Base-by-base conservation (phyloP, 1,284 basidiomycete species). In the Kalmanozyma brasiliensis region DNA sequence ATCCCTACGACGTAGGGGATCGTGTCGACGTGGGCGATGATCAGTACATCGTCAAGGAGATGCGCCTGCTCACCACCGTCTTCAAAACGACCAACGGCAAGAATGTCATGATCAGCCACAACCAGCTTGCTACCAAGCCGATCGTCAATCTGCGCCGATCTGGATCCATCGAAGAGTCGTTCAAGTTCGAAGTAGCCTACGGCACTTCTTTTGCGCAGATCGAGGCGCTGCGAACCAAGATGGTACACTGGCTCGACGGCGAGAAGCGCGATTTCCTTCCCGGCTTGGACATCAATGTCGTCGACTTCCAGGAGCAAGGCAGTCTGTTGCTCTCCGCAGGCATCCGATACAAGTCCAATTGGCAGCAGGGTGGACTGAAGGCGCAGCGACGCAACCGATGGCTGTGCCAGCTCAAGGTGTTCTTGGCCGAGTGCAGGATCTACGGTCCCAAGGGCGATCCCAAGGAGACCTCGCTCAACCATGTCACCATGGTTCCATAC, bases 261-360 rank as follows among this genome's bases (percentile, higher is more conserved):
- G 82, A 84, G 56, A 75, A 77, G 48, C 76, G 82, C 30, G 83
- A 83, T 62, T 83, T 80, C 49, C 23, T 73, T 32, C 77, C 80
- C 0, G 66, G 67, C 5, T 58, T 82, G 42, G 82, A 83, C 65
- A 78, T 83, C 51, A 59, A 71, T 13, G 74, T 83, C 24, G 52
- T 84, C 87, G 92, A 93, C 82, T 90, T 94, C 73, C 90, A 90
- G 20, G 90, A 87, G 4, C 93, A 95, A 80, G 87, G 86, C 63
- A 92, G 90, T 82, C 87, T 95, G 86, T 86, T 87, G 0, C 85
- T 95, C 17, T 87, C 87, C 62, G 89, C 90, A 23, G 89, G 91
- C 78, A 95, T 95, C 83, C 90, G 90, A 82, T 94, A 93, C 86
- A 94, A 93, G 85, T 89, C 89, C 73, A 95, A 94, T 81, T 90